Evolutionary conservation across 2,329 filamentous ascomycete genomes (phyloP).

Genomic region (Parastagonospora nodorum): DNA sequence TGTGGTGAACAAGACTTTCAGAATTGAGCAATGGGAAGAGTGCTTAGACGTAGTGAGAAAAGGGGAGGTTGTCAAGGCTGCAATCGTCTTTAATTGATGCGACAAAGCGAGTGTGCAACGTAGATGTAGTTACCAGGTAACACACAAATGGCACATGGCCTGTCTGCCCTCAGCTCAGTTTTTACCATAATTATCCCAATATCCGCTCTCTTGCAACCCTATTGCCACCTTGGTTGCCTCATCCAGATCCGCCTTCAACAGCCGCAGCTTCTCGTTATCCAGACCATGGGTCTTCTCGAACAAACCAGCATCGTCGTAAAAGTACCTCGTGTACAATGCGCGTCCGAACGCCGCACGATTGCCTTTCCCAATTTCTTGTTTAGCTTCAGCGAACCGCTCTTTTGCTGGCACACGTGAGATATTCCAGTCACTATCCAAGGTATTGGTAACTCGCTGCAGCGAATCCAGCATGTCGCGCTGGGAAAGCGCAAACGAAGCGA

Average conservation of each 20-base stretch:
- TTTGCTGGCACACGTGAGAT: slow-evolving; percentile 49
- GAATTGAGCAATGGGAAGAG: slow-evolving; percentile 73
- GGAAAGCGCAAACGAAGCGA: slow-evolving; percentile 43
- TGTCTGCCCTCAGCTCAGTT: neutral
- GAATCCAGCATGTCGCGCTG: slow-evolving; percentile 47
- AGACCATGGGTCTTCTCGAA: slow-evolving; percentile 41
- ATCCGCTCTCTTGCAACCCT: slow-evolving; percentile 9
- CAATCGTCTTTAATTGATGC: slow-evolving; percentile 66
- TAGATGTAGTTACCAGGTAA: neutral
- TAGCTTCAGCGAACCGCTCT: slow-evolving; percentile 57
- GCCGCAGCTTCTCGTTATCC: slow-evolving; percentile 60
- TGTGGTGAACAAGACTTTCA: slow-evolving; percentile 75
- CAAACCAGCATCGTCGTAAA: slow-evolving; percentile 46
- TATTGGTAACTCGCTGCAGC: slow-evolving; percentile 39
- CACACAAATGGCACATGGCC: neutral
- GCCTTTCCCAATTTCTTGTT: slow-evolving; percentile 54
- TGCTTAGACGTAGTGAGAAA: slow-evolving; percentile 73
- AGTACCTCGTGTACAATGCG: slow-evolving; percentile 60
- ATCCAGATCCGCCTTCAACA: slow-evolving; percentile 65
- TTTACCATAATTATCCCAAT: slow-evolving; percentile 6
- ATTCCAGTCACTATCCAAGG: slow-evolving; percentile 44
- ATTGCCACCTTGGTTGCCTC: slow-evolving; percentile 53
- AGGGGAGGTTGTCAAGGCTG: slow-evolving; percentile 75
- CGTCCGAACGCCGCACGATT: slow-evolving; percentile 49
- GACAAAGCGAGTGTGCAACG: neutral